These are phyloP conservation scores for Ogataea parapolymorpha DNA, from an alignment of 805 yeast species.

Conservation along the genomic window DNA sequence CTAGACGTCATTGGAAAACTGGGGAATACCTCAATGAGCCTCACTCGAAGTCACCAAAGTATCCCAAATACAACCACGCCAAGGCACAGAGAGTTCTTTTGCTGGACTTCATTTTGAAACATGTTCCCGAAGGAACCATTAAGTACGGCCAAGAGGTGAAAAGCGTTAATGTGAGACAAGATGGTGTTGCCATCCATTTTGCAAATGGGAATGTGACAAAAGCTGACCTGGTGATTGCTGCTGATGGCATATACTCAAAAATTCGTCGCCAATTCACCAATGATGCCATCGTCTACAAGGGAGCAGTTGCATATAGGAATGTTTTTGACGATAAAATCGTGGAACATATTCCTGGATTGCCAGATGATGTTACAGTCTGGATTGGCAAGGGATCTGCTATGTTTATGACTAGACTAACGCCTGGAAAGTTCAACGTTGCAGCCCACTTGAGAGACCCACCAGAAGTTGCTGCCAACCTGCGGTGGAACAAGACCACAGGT, in stretches of 20 bases:
- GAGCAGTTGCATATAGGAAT: conserved; percentile 10
- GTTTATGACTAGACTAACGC: conserved; percentile 8
- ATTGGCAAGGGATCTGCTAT: conserved; percentile 6
- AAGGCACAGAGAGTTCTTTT: conserved; percentile 7
- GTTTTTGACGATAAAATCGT: conserved; percentile 8
- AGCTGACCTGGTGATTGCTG: conserved; percentile 6
- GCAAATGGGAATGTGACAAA: background rate
- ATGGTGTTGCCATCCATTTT: conserved; percentile 1
- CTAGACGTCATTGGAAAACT: conserved; percentile 13
- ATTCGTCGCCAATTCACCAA: conserved; percentile 8
- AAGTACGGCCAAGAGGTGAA: conserved; percentile 3
- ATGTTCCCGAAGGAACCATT: conserved; percentile 4
- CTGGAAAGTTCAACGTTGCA: conserved; percentile 8
- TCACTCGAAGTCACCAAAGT: background rate
- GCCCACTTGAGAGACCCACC: conserved; percentile 8
- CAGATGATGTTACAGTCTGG: conserved; percentile 8
- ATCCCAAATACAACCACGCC: background rate
- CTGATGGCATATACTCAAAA: conserved; percentile 10
- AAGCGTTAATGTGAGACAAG: background rate
- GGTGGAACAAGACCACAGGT: conserved; percentile 8
- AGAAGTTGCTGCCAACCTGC: conserved; percentile 7
- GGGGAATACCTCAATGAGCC: conserved; percentile 4
- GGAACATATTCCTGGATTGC: conserved; percentile 3
- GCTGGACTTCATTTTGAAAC: conserved; percentile 4
- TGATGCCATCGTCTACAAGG: conserved; percentile 6